These are phyloP conservation scores for Populus hybrid DNA, from an alignment of 441 rosid species.

Conservation along the genomic window DNA sequence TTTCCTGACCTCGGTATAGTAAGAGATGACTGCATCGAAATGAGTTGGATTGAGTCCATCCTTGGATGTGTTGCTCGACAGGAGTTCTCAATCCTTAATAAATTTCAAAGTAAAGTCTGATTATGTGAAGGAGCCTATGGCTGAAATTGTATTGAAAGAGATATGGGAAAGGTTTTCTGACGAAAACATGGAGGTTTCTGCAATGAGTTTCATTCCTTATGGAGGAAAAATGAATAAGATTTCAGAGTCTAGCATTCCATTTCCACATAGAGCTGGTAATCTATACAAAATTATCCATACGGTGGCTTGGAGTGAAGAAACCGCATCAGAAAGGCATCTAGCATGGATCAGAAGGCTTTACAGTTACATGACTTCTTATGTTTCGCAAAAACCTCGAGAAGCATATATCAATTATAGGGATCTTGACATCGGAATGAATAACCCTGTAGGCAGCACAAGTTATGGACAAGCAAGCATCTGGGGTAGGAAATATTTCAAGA, in stretches of 20 bases:
- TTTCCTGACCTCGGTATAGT: slow-evolving; percentile 48
- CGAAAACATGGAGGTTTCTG: slow-evolving; percentile 7
- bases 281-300: slow-evolving; percentile 17
- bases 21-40: slow-evolving; percentile 40
- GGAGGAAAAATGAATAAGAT: slow-evolving; percentile 54
- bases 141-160: slow-evolving; percentile 20
- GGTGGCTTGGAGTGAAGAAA: slow-evolving; percentile 20
- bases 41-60: slow-evolving; percentile 47
- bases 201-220: slow-evolving; percentile 34
- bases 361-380: slow-evolving; percentile 13
- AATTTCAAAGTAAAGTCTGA: slow-evolving; percentile 47
- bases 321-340: slow-evolving; percentile 7
- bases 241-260: slow-evolving; percentile 38
- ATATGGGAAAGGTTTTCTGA: slow-evolving; percentile 31
- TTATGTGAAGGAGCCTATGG: slow-evolving; percentile 33
- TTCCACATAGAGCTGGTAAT: slow-evolving; percentile 41
- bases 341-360: slow-evolving; percentile 19
- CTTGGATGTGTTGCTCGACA: slow-evolving; percentile 27
- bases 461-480: slow-evolving; percentile 42
- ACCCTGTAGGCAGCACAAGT: slow-evolving; percentile 25
- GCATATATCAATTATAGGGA: slow-evolving; percentile 43
- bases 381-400: slow-evolving; percentile 14
- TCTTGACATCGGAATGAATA: slow-evolving; percentile 39
- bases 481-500: slow-evolving; percentile 49
- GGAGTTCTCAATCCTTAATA: neutral